Evolutionary conservation across 2,329 filamentous ascomycete genomes (phyloP), one percentile per base, ranked within the genome.

Genomic region (Venturiaceae sp.): DNA sequence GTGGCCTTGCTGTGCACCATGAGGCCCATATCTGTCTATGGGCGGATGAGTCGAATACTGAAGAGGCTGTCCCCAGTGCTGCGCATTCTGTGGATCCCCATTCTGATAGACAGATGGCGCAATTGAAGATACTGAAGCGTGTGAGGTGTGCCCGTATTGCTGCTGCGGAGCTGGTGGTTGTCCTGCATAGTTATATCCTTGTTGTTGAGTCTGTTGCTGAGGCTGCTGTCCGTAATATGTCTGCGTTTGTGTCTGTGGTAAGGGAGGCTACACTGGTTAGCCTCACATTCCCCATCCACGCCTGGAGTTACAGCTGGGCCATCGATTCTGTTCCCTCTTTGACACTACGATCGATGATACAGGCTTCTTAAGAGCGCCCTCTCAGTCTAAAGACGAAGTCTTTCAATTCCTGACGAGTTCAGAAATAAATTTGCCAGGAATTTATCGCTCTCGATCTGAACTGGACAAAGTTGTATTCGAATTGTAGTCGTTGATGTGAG

Each of bases 71-170:
- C 44, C 41, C 59, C 57, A 59, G 26, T 47, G 36, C n/a, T n/a
- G n/a, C 6, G 9, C 13, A 16, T 59, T 54, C 33, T 60, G 59
- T 6, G 53, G 3, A 13, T 53, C 55, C 28, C 59, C 36, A 34
- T 37, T 41, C 14, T 60, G 59, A 26, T 60, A 59, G 14, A 19
- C 47, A n/a, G 58, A 47, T n/a, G 58, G 39, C 19, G 44, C 44
- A 1, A 60, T 28, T 13, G 67, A 64, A 8, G 67, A 67, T n/a
- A 63, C 64, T 46, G 66, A 65, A 46, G 67, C 66, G 21, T 59
- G 57, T 53, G 46, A n/a, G 8, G 11, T 28, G 21, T 46, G 52
- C 1, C n/a, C 23, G 28, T 36, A 23, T 37, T 16, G 30, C 9
- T 52, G 28, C 26, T 19, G 46, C 11, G 39, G 14, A 26, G n/a